Conservation (phyloP, 78 protist genomes). For the Speleostelium caveatum region DNA sequence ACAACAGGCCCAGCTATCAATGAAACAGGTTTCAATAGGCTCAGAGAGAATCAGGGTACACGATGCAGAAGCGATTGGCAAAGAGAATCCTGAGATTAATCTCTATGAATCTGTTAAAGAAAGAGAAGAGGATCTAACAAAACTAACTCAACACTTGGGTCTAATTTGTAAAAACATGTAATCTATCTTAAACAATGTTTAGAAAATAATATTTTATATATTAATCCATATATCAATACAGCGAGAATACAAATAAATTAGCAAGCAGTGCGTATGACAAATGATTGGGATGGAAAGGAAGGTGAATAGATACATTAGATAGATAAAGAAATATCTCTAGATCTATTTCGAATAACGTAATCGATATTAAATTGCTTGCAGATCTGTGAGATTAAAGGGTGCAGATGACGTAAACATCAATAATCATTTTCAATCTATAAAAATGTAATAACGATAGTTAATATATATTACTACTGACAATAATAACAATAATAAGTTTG, state of each 20-base stretch:
- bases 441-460: too few relatives aligned
- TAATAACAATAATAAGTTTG: too few relatives aligned
- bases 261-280: too few relatives aligned
- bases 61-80: constrained; percentile 58
- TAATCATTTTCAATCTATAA: too few relatives aligned
- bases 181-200: not conserved
- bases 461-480: too few relatives aligned
- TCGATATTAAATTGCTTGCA: too few relatives aligned
- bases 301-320: too few relatives aligned
- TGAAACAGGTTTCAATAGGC: constrained; percentile 74
- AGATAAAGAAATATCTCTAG: too few relatives aligned
- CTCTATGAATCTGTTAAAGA: constrained; percentile 62
- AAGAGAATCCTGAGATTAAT: constrained; percentile 42
- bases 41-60: constrained; percentile 69
- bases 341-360: too few relatives aligned
- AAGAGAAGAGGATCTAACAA: constrained; percentile 65
- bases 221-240: not conserved
- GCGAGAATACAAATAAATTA: constrained; percentile 15
- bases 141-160: constrained; percentile 26
- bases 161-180: constrained; percentile 70
- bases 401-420: too few relatives aligned
- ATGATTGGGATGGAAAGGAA: too few relatives aligned
- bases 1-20: constrained; percentile 67
- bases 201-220: not conserved
- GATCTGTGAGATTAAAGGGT: too few relatives aligned